A percentile compares a stretch with the other conserved stretches of the same genome.
phyloP scores from a whole-genome alignment of 1,284 basidiomycete species.

The Puccinia triticina region DNA sequence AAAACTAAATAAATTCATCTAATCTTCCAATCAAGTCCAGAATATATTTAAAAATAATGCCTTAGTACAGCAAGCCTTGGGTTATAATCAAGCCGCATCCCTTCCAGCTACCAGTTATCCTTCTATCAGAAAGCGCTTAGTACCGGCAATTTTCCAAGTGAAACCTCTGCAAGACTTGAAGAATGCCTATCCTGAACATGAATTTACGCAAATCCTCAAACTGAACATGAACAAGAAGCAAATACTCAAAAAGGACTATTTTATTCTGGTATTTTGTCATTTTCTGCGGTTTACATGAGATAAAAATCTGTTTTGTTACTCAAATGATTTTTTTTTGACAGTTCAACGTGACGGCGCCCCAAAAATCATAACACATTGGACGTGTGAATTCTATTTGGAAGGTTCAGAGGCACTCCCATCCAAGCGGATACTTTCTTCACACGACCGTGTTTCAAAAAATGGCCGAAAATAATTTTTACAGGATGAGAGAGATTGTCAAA shows the following conservation, averaged over 20 bases:
- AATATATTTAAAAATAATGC: not conserved
- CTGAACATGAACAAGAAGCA: not conserved
- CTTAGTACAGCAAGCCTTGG: not conserved
- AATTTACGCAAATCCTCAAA: not conserved
- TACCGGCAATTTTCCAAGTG: not conserved
- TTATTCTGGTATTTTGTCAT: slow-evolving; percentile 15
- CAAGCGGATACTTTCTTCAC: not conserved
- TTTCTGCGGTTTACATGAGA: not conserved
- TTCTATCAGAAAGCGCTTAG: not conserved
- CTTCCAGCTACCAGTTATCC: not conserved
- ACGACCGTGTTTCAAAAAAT: slow-evolving; percentile 1
- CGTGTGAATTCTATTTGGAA: not conserved
- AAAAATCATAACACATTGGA: not conserved
- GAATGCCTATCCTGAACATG: not conserved
- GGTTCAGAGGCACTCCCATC: not conserved
- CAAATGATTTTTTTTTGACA: not conserved
- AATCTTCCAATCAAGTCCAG: not conserved
- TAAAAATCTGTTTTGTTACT: not conserved
- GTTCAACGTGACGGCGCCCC: not conserved
- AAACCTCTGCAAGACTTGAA: not conserved
- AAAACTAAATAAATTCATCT: not conserved
- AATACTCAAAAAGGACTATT: slow-evolving; percentile 6
- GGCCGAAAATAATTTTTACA: not conserved
- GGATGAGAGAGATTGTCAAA: not conserved
- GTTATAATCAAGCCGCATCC: not conserved